Evolutionary conservation across 164 flowering plant species (phyloP).

Genomic region (Warburgia ugandensis): DNA sequence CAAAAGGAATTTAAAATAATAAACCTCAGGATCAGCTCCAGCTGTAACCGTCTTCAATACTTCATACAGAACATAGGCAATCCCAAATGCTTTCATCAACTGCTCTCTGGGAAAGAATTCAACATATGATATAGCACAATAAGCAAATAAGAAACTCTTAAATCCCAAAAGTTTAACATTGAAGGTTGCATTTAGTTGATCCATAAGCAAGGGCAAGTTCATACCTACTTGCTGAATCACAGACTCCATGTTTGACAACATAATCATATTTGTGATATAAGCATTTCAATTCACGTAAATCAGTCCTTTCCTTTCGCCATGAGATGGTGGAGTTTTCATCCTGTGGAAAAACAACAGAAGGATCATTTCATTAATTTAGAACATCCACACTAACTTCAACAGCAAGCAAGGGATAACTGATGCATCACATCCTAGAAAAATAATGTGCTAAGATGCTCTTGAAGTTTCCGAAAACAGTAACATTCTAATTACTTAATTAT

Average conservation of each 20-base stretch:
- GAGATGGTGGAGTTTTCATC: slow-evolving; percentile 50
- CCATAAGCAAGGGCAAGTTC: neutral
- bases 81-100: slow-evolving; percentile 46
- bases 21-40: slow-evolving; percentile 57
- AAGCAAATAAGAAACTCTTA: neutral
- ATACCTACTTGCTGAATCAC: slow-evolving; percentile 48
- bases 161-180: neutral
- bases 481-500: neutral
- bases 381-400: no score
- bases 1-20: neutral
- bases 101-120: slow-evolving; percentile 37
- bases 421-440: no score
- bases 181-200: neutral
- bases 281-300: slow-evolving; percentile 60
- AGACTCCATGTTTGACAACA: slow-evolving; percentile 32
- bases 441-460: no score
- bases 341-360: no score
- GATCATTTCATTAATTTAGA: no score
- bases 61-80: slow-evolving; percentile 69
- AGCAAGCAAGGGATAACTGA: no score
- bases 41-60: slow-evolving; percentile 48
- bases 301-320: slow-evolving; percentile 60
- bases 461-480: neutral
- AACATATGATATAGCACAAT: neutral
- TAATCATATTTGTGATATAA: slow-evolving; percentile 52